Base-by-base conservation (phyloP, 2,329 filamentous ascomycete genomes). In the Zymoseptoria pseudotritici region DNA sequence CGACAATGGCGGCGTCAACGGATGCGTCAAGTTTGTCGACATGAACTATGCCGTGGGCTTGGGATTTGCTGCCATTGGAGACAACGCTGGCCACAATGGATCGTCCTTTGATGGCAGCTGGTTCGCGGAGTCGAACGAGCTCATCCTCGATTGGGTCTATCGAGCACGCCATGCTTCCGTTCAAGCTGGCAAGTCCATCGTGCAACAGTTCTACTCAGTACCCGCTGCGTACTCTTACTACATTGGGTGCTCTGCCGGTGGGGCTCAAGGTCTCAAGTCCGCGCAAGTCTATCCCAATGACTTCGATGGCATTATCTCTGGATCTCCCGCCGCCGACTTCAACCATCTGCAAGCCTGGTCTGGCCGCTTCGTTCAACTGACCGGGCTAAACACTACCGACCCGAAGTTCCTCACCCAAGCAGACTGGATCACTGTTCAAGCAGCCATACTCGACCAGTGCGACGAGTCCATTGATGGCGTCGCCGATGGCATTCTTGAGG, bases 261-360 rank as follows among this genome's bases (percentile, higher is more conserved):
- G 78, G 20, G 72, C 75, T n/a, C 77, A 80, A 64, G 79, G 78
- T 42, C 69, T 79, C 58, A 78, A 78, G 61, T 75, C 75, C 2
- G 72, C 76, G 3, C 74, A 80, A 59, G 69, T 74, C 53, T 80
- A 73, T 61, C 78, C 78, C 0, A 67, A 75, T 13, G 78, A 80
- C 62, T 80, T 80, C 56, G 78, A 80, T 58, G 78, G 78, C 46
- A 76, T 80, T 55, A 73, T 80, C 22, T 73, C 76, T 59, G 78
- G 76, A 19, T 73, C 78, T 52, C 72, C 78, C 20, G 77, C 76
- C 20, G 66, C 77, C 54, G 75, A 77, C 64, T 77, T 77, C 61
- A 72, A 78, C 63, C 75, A 77, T 52, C 65, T 81, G 17, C 65
- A 73, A 19, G 75, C 74, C 3, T 80, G 76, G 78, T 75, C 74